Conservation (phyloP, 2,329 filamentous ascomycete species). For the Penicillium sp. region DNA sequence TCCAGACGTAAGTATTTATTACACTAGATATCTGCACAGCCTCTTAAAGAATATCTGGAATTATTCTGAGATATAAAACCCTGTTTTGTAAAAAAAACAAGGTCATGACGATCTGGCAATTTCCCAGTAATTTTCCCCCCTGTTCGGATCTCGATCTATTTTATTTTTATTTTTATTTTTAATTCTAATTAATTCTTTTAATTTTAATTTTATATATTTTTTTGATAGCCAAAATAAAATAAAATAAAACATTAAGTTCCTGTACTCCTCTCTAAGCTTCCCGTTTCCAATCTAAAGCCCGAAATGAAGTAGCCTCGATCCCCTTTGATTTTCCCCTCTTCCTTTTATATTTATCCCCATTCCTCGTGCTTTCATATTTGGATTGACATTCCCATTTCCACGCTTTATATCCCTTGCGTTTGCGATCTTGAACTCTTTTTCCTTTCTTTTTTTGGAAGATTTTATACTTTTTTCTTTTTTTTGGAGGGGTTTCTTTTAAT, state of each 20-base stretch:
- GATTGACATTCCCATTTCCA: conserved; percentile 30
- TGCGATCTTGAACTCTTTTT: conserved; percentile 14
- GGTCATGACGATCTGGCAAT: conserved; percentile 18
- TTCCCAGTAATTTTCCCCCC: conserved; percentile 10
- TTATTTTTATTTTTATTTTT: conserved; percentile 2
- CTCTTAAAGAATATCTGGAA: not conserved
- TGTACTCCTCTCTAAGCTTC: conserved; percentile 15
- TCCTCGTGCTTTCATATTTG: conserved; percentile 21
- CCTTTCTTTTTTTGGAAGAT: not conserved
- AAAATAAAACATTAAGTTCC: not conserved
- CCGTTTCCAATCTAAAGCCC: conserved; percentile 22
- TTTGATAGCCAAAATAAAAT: not conserved
- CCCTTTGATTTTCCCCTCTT: conserved; percentile 15
- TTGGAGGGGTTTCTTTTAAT: conserved; percentile 4
- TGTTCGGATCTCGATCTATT: conserved; percentile 11
- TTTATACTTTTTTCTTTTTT: not conserved
- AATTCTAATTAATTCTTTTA: not conserved
- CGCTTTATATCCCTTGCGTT: conserved; percentile 32
- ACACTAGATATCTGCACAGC: not conserved
- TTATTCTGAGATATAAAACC: not conserved
- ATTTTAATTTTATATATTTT: not conserved
- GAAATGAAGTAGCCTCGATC: conserved; percentile 26
- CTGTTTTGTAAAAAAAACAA: conserved; percentile 20
- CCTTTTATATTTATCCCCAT: conserved; percentile 18
- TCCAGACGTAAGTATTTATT: not conserved